Evolutionary conservation across 805 yeast genomes (phyloP).

Genomic region (Kregervanrija pseudodelftensis): DNA sequence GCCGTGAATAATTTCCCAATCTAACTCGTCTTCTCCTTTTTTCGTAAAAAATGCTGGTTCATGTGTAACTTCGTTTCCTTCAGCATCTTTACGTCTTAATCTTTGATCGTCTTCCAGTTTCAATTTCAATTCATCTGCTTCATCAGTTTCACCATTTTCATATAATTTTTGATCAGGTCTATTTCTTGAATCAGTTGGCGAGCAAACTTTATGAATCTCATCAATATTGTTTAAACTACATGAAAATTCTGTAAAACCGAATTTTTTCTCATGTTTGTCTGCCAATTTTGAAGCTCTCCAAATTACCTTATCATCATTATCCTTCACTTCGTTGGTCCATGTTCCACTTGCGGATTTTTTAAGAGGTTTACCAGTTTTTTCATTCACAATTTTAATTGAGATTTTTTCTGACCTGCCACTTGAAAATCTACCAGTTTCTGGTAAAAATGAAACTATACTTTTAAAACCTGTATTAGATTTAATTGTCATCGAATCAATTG

Average conservation of each 20-base stretch:
- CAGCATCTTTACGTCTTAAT: conserved; percentile 54
- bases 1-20: conserved; percentile 55
- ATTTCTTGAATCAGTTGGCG: conserved; percentile 84
- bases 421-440: conserved; percentile 78
- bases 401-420: conserved; percentile 75
- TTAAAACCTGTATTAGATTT: conserved; percentile 60
- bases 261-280: conserved; percentile 51
- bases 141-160: conserved; percentile 59
- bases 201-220: conserved; percentile 55
- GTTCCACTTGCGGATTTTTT: conserved; percentile 49
- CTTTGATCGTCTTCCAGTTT: conserved; percentile 77
- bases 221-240: conserved; percentile 79
- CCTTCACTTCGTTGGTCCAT: conserved; percentile 69
- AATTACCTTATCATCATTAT: conserved; percentile 36
- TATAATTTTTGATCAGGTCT: conserved; percentile 80
- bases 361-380: conserved; percentile 26
- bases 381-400: conserved; percentile 36
- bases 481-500: conserved; percentile 60
- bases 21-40: conserved; percentile 29
- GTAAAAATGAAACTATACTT: conserved; percentile 62
- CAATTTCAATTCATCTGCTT: conserved; percentile 66
- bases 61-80: conserved; percentile 38
- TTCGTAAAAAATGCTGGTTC: conserved; percentile 59
- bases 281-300: conserved; percentile 73
- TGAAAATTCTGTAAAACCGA: conserved; percentile 81